Evolutionary conservation across 805 yeast genomes (phyloP), one percentile per base, ranked within the genome.

Genomic region (Zygoascus flipseniorum): DNA sequence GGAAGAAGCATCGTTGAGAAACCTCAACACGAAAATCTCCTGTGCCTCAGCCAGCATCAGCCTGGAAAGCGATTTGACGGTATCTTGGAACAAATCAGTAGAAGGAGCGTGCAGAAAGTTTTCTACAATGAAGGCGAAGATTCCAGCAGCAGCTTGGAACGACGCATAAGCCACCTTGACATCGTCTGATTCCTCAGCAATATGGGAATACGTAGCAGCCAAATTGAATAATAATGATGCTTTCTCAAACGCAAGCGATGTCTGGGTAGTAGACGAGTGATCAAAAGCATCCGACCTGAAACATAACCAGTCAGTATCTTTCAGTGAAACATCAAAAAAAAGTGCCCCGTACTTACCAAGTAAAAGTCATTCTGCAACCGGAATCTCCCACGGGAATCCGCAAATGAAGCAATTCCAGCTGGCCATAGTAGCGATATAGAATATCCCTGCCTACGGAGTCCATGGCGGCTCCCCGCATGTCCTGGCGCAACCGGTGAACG

Each of bases 31-130:
- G 65, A 92, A 90, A 6, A 85, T 77, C 59, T 93, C 97, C 65
- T 90, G 97, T 2, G 93, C 88, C 66, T 92, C 96, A 0, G 95
- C 93, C 52, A 89, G 72, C 80, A 85, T 81, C 52, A 90, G 66
- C 58, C 76, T 77, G 14, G 76, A 66, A 50, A 92, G 74, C 37
- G 87, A 83, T 43, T 76, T 75, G 9, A 87, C 79, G 0, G 88
- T 81, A 20, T 83, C 80, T 35, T 85, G 85, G 55, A 77, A 74
- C 49, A 90, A 71, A 67, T 92, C 99, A 5, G 76, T 72, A 3
- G 89, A 80, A 0, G 98, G 97, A 0, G 97, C 92, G 68, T 90
- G 93, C 47, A 89, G 70, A 68, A 92, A 92, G 67, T 85, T 86
- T 59, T 86, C 92, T 45, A 83, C 76, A 26, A 90, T 72, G 59